phyloP scores from a whole-genome alignment of 108 stramenopile genomes.

The Cafeteria roenbergensis region DNA sequence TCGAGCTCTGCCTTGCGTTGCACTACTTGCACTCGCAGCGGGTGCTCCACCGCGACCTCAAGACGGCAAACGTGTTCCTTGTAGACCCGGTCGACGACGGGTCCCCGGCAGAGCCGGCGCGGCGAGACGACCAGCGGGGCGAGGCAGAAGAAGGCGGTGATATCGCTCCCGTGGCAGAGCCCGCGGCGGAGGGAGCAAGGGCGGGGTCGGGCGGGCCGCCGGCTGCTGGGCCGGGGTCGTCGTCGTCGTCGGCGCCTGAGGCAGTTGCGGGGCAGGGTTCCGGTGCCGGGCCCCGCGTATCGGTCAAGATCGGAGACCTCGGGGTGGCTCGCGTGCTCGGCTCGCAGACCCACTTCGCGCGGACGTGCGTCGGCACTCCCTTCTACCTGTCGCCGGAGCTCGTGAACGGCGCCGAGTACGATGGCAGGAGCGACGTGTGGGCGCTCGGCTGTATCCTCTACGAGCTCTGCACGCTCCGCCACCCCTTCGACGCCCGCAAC shows the following conservation, averaged over 20 bases:
- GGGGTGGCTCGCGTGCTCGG: slow-evolving; percentile 27
- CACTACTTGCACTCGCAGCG: slow-evolving; percentile 38
- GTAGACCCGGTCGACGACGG: slow-evolving; percentile 7
- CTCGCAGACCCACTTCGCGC: slow-evolving; percentile 13
- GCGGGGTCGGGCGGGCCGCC: neutral
- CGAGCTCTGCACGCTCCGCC: slow-evolving; percentile 36
- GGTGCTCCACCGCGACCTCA: slow-evolving; percentile 46
- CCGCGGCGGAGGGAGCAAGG: neutral
- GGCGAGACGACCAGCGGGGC: too few species aligned
- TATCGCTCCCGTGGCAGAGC: neutral
- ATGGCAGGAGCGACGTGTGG: slow-evolving; percentile 29
- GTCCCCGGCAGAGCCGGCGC: slow-evolving; percentile 24
- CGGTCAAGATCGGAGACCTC: slow-evolving; percentile 31
- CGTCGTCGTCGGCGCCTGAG: neutral
- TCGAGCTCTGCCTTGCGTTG: slow-evolving; percentile 38
- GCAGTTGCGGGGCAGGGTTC: neutral
- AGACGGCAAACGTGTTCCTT: slow-evolving; percentile 45
- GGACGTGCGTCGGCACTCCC: slow-evolving; percentile 33
- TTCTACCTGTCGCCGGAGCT: slow-evolving; percentile 45
- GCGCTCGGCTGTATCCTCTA: slow-evolving; percentile 39
- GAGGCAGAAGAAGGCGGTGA: too few species aligned
- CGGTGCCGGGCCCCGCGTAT: neutral
- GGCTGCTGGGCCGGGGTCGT: neutral
- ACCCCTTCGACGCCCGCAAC: slow-evolving; percentile 42
- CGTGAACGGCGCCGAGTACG: neutral